These are phyloP conservation scores for Hypsizygus marmoreus DNA, from an alignment of 768 basidiomycete species.

Conservation along the genomic window DNA sequence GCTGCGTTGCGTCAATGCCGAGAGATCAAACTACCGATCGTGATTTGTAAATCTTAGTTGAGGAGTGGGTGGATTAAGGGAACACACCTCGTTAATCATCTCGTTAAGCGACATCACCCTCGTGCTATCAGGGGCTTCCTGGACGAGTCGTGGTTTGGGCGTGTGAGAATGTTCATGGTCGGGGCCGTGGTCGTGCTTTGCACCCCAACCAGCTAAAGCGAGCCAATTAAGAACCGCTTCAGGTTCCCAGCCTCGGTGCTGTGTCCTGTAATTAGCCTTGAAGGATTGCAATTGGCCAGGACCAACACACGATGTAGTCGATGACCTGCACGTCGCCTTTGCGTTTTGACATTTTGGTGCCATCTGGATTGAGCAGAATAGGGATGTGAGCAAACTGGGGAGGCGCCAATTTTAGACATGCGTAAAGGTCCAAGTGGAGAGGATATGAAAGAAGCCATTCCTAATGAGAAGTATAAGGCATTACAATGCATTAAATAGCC, in stretches of 20 bases:
- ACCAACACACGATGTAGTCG: slow-evolving; percentile 73
- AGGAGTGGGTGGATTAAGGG: too few species aligned
- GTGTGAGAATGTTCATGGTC: slow-evolving; percentile 21
- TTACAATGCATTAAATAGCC: background rate
- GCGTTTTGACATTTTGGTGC: slow-evolving; percentile 93
- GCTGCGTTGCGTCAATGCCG: slow-evolving; percentile 77
- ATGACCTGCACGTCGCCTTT: slow-evolving; percentile 86
- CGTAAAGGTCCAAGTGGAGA: slow-evolving; percentile 88
- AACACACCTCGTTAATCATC: slow-evolving; percentile 56
- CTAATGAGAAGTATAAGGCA: slow-evolving; percentile 36
- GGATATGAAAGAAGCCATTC: slow-evolving; percentile 97
- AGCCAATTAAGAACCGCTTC: slow-evolving; percentile 90
- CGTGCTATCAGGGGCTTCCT: slow-evolving; percentile 65
- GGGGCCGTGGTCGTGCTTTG: slow-evolving; percentile 38
- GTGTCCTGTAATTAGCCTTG: too few species aligned
- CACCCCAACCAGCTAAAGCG: slow-evolving; percentile 93
- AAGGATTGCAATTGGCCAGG: background rate
- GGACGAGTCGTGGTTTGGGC: slow-evolving; percentile 20
- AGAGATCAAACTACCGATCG: slow-evolving; percentile 81
- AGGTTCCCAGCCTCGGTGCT: slow-evolving; percentile 94
- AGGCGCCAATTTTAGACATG: slow-evolving; percentile 65
- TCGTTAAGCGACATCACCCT: slow-evolving; percentile 65
- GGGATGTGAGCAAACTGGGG: slow-evolving; percentile 93
- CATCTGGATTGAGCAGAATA: slow-evolving; percentile 85
- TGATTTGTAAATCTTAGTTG: too few species aligned